Evolutionary conservation across 306 rosid species (phyloP).

Genomic region (Prosopis cineraria): DNA sequence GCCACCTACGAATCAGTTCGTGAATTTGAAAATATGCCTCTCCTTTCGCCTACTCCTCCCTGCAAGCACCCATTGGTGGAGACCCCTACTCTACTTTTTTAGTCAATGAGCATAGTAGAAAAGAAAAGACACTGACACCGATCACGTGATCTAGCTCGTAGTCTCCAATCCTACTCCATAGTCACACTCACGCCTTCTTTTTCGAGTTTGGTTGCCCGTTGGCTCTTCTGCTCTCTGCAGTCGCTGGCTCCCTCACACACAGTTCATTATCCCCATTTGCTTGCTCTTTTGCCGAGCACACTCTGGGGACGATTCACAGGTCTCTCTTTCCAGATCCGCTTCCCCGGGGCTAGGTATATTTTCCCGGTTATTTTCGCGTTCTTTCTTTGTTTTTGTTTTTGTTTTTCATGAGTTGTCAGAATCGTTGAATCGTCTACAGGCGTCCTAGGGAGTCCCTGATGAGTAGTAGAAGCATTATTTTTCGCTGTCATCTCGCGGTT

Average conservation of each 20-base stretch:
- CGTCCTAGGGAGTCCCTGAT: neutral
- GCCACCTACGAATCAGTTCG: neutral
- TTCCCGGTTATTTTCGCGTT: neutral
- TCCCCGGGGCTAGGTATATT: conserved; percentile 1
- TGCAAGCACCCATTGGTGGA: neutral
- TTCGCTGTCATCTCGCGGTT: neutral
- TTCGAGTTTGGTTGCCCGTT: neutral
- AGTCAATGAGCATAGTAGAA: neutral
- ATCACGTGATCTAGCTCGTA: conserved; percentile 12
- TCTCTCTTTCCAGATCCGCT: conserved; percentile 7
- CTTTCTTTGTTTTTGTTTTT: too few species aligned
- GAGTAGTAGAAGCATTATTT: neutral
- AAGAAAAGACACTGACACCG: conserved; percentile 16
- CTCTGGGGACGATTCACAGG: neutral
- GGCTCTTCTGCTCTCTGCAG: neutral
- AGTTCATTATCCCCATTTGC: neutral
- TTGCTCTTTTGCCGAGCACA: neutral
- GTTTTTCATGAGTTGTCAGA: neutral
- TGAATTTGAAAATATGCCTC: neutral
- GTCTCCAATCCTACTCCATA: neutral
- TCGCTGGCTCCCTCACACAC: neutral
- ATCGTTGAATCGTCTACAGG: neutral
- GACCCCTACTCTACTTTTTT: neutral
- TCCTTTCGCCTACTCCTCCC: neutral
- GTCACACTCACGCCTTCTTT: neutral